Evolutionary conservation across 2,329 filamentous ascomycete genomes (phyloP).

Genomic region (Hymenoscyphus linearis): DNA sequence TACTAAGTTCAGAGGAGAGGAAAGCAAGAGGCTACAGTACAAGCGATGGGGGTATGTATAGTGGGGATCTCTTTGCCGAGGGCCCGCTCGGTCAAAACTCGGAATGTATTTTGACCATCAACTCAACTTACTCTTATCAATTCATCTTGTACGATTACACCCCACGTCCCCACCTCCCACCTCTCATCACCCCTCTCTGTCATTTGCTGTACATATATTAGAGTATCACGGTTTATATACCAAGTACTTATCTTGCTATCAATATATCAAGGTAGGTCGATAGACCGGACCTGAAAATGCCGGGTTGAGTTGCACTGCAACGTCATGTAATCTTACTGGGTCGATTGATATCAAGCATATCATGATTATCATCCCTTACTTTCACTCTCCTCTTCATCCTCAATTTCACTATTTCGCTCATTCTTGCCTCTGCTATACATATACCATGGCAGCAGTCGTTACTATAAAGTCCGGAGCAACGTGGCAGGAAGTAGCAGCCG

Average conservation of each 20-base stretch:
- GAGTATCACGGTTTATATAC: neutral
- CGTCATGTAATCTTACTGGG: neutral
- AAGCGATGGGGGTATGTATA: too few species aligned
- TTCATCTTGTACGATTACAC: neutral
- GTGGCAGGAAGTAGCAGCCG: conserved; percentile 44
- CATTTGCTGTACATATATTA: neutral
- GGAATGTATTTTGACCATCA: neutral
- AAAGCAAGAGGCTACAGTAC: too few species aligned
- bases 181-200: neutral
- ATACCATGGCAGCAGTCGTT: conserved; percentile 25
- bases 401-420: too few species aligned
- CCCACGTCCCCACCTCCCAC: neutral
- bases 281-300: neutral
- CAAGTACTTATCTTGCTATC: neutral
- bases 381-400: neutral
- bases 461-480: conserved; percentile 30
- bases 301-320: neutral
- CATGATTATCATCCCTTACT: neutral
- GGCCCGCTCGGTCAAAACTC: neutral
- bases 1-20: too few species aligned
- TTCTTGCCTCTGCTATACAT: neutral
- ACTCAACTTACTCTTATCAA: neutral
- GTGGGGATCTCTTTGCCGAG: too few species aligned
- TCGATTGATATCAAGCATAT: neutral
- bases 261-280: neutral